A percentile compares a stretch with the other conserved stretches of the same genome.
Conservation (phyloP, 179 eudicot species). For the Amaranthus tricolor region DNA sequence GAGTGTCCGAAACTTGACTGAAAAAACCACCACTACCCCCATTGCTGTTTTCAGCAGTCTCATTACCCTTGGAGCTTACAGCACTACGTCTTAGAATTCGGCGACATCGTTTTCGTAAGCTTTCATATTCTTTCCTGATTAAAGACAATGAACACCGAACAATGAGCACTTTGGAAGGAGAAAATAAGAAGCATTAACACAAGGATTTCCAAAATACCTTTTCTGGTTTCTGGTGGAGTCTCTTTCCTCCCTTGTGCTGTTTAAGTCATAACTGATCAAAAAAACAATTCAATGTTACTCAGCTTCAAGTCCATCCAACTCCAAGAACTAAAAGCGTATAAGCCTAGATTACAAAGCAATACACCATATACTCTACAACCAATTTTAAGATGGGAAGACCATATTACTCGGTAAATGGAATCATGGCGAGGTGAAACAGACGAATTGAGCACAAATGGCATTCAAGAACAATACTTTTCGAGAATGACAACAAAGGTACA, state of each 20-base stretch:
- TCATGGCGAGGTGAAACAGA: not conserved
- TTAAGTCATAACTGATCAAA: conserved; percentile 53
- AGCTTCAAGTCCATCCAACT: not conserved
- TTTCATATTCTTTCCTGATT: conserved; percentile 55
- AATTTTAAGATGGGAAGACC: not conserved
- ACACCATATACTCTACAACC: not conserved
- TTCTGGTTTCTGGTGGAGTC: conserved; percentile 33
- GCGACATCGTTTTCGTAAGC: conserved; percentile 50
- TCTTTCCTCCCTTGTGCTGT: conserved; percentile 57
- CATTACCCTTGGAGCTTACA: conserved; percentile 34
- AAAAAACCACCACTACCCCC: conserved; percentile 33
- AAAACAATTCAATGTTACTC: not conserved
- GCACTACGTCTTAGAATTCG: conserved; percentile 28
- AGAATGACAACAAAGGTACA: not conserved
- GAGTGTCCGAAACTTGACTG: conserved; percentile 41
- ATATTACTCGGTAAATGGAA: not conserved
- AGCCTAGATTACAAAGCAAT: not conserved
- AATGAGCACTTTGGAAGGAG: not conserved
- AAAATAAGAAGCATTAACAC: not conserved
- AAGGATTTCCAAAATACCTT: conserved; percentile 35
- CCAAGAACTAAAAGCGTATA: not conserved
- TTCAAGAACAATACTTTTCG: not conserved
- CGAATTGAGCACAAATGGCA: not conserved
- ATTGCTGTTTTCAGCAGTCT: conserved; percentile 29
- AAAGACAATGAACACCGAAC: not conserved